Evolutionary conservation across 306 rosid species (phyloP), one percentile per base, ranked within the genome.

Genomic region (Spatholobus suberectus): DNA sequence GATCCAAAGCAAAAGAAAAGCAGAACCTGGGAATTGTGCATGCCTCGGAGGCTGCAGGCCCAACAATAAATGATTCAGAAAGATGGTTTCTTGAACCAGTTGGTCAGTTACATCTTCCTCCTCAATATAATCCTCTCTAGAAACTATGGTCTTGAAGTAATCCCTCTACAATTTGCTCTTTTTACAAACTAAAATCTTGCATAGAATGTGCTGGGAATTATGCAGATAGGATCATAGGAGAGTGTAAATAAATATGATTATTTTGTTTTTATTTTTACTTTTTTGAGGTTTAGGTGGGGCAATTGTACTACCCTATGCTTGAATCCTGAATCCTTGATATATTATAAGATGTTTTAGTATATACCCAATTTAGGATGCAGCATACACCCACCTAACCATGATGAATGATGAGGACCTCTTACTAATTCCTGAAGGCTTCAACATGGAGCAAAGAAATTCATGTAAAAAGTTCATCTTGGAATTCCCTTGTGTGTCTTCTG

Each of bases 41-140:
- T 58, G 90, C 90, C 75, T 89, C 94, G 15, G 79, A 90, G 23
- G 81, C 89, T 62, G 47, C 80, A 34, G 72, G 4, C 51, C 84
- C 88, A 46, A 73, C 85, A 12, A 35, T 88, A 12, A 63, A 35
- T 20, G 75, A 72, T 70, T 51, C 90, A 8, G 87, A 88, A 78
- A 86, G 78, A 84, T 95, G 99, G 99, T 90, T 95, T 85, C 97
- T 95, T 82, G 91, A 85, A 70, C 98, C 99, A 76, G 86, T 93
- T 43, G 98, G 99, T 95, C 29, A 55, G 94, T 84, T 76, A 18
- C 34, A 26, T 79, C 38, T 67, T 41, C 17, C 52, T 68, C n/a
- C 57, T 51, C 5, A 5, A 13, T 76, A 7, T 66, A 77, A 23
- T 44, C 49, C 27, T 68, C 15, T 46, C 44, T 55, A n/a, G 29